Conservation (phyloP, 768 basidiomycete genomes). For the Termitomyces sp. region DNA sequence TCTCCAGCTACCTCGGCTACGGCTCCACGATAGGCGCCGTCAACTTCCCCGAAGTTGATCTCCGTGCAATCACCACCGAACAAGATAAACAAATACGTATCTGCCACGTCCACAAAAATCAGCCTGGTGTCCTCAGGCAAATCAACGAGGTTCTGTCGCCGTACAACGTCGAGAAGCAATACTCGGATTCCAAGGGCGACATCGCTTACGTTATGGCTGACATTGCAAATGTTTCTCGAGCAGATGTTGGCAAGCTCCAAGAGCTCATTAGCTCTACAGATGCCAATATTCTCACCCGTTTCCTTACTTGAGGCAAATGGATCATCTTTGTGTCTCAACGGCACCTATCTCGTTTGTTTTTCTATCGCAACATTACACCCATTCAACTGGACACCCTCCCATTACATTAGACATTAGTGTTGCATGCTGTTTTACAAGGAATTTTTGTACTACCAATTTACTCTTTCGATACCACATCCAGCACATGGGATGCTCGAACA, state of each 20-base stretch:
- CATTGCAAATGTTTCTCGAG: constrained; percentile 84
- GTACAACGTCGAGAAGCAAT: constrained; percentile 99
- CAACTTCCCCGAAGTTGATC: constrained; percentile 98
- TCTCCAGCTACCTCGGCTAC: constrained; percentile 88
- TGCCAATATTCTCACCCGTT: constrained; percentile 87
- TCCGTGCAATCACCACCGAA: constrained; percentile 86
- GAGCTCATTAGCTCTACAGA: constrained; percentile 75
- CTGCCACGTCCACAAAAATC: constrained; percentile 94
- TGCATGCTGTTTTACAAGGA: constrained; percentile 25
- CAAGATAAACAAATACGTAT: constrained; percentile 82
- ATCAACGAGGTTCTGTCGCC: constrained; percentile 94
- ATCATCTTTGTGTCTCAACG: constrained; percentile 11
- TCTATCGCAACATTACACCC: constrained; percentile 28
- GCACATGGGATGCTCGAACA: constrained; percentile 12
- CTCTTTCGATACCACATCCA: constrained; percentile 13
- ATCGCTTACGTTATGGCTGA: constrained; percentile 97
- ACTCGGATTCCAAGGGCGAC: constrained; percentile 94
- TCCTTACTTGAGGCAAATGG: constrained; percentile 54
- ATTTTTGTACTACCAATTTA: constrained; percentile 22
- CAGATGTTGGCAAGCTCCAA: constrained; percentile 76
- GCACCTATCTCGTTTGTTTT: constrained; percentile 19
- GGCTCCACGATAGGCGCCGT: constrained; percentile 91
- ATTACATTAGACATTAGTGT: constrained; percentile 23
- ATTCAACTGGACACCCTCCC: constrained; percentile 48
- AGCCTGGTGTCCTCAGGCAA: constrained; percentile 89